Percentiles rank a stretch among this genome's conserved stretches.
Evolutionary conservation across 2,329 filamentous ascomycete genomes (phyloP).

Genomic region (Ilyonectria mors-panacis): DNA sequence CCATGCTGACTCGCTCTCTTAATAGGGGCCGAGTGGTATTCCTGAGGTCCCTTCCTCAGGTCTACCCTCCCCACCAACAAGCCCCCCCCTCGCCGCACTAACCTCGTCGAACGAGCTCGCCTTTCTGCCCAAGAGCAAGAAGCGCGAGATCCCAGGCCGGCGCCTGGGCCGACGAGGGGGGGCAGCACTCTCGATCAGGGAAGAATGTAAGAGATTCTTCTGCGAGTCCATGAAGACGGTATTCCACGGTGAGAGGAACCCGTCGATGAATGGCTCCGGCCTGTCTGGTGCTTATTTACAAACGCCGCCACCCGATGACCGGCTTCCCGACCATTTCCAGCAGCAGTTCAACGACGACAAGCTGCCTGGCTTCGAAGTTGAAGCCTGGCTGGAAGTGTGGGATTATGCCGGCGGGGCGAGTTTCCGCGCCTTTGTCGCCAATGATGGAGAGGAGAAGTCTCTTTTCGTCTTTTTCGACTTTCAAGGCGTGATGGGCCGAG

Average conservation of each 20-base stretch:
- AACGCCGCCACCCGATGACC: constrained; percentile 69
- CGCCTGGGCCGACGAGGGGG: constrained; percentile 79
- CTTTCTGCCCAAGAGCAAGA: constrained; percentile 71
- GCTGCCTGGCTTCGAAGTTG: constrained; percentile 58
- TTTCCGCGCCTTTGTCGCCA: constrained; percentile 88
- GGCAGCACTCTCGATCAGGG: constrained; percentile 96
- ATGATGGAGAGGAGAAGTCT: constrained; percentile 78
- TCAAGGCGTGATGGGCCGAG: constrained; percentile 76
- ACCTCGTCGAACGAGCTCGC: constrained; percentile 78
- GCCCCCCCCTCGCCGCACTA: constrained; percentile 88
- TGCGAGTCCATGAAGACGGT: constrained; percentile 94
- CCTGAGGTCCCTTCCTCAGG: constrained; percentile 92
- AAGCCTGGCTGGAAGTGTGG: constrained; percentile 83
- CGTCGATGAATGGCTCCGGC: constrained; percentile 84
- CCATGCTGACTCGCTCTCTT: constrained; percentile 39
- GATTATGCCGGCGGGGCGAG: constrained; percentile 88
- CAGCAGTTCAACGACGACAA: constrained; percentile 46
- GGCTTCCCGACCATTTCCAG: constrained; percentile 56
- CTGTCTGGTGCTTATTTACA: constrained; percentile 80
- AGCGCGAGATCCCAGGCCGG: constrained; percentile 59
- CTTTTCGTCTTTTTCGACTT: constrained; percentile 91
- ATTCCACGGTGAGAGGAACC: constrained; percentile 96
- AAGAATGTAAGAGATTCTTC: constrained; percentile 99
- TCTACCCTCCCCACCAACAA: constrained; percentile 87
- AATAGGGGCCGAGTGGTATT: constrained; percentile 91